phyloP scores from a whole-genome alignment of 1,284 basidiomycete species.

The Lentinula novae-zelandiae region DNA sequence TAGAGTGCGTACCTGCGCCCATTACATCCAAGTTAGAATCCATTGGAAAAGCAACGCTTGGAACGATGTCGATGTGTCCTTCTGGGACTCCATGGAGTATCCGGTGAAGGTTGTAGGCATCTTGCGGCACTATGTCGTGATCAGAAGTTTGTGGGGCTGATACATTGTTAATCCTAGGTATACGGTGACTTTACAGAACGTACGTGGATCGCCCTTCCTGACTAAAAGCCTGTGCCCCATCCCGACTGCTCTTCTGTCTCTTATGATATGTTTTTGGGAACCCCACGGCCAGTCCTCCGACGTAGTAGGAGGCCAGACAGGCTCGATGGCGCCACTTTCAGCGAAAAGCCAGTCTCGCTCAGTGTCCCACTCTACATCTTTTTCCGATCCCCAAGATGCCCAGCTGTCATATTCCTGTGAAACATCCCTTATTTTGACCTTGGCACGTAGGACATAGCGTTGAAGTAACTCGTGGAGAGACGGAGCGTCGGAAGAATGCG shows the following conservation, averaged over 20 bases:
- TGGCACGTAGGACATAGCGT: slow-evolving; percentile 86
- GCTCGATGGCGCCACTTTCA: slow-evolving; percentile 65
- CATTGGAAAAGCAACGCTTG: slow-evolving; percentile 82
- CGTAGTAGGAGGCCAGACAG: slow-evolving; percentile 46
- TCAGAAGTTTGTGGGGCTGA: slow-evolving; percentile 52
- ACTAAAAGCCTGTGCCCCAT: slow-evolving; percentile 77
- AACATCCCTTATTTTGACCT: slow-evolving; percentile 80
- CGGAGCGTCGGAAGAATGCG: slow-evolving; percentile 50
- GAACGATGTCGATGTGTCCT: slow-evolving; percentile 75
- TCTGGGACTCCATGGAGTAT: slow-evolving; percentile 87
- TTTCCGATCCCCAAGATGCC: slow-evolving; percentile 69
- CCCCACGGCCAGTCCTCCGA: slow-evolving; percentile 61
- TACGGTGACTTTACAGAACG: slow-evolving; percentile 29
- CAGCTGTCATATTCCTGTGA: slow-evolving; percentile 76
- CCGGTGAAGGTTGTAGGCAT: slow-evolving; percentile 77
- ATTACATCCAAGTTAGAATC: slow-evolving; percentile 94
- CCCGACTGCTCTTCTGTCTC: slow-evolving; percentile 71
- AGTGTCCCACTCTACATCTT: slow-evolving; percentile 34
- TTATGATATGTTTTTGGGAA: slow-evolving; percentile 39
- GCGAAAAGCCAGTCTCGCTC: slow-evolving; percentile 51
- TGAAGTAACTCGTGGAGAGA: slow-evolving; percentile 68
- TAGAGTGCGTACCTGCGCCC: slow-evolving; percentile 70
- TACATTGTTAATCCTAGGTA: slow-evolving; percentile 11
- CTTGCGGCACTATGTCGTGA: slow-evolving; percentile 47
- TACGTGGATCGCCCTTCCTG: slow-evolving; percentile 68